These are phyloP conservation scores for Incumbomyces delicatus DNA, from an alignment of 2,329 filamentous ascomycete genomes.

Conservation along the genomic window DNA sequence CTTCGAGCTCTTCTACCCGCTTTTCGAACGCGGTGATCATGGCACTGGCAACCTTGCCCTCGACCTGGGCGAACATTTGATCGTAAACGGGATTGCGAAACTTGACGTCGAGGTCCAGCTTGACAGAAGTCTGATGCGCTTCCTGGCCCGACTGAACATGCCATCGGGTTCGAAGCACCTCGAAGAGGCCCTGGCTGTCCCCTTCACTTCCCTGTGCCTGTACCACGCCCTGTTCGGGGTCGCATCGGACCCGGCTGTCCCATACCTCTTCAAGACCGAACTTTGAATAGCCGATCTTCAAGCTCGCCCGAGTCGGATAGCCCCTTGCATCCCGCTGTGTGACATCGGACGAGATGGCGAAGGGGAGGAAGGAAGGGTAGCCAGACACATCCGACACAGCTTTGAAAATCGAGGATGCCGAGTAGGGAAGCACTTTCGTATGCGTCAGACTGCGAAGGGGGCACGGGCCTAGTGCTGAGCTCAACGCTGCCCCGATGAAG, in stretches of 20 bases:
- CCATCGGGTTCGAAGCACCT: slow-evolving; percentile 37
- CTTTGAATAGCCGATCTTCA: slow-evolving; percentile 76
- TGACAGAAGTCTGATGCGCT: slow-evolving; percentile 56
- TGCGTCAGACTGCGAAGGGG: slow-evolving; percentile 57
- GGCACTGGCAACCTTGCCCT: slow-evolving; percentile 69
- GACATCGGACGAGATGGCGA: slow-evolving; percentile 68
- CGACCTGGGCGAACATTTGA: slow-evolving; percentile 68
- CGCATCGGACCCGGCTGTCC: slow-evolving; percentile 67
- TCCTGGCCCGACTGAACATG: slow-evolving; percentile 31
- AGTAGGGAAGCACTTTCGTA: slow-evolving; percentile 66
- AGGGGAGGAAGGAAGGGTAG: slow-evolving; percentile 84
- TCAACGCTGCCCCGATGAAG: slow-evolving; percentile 19
- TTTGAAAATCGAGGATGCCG: slow-evolving; percentile 60
- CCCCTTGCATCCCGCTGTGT: slow-evolving; percentile 57
- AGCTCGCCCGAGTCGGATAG: slow-evolving; percentile 60
- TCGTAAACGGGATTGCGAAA: slow-evolving; percentile 86
- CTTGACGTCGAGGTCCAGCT: slow-evolving; percentile 66
- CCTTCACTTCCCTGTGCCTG: slow-evolving; percentile 57
- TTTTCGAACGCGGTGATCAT: slow-evolving; percentile 94
- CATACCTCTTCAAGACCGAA: slow-evolving; percentile 65
- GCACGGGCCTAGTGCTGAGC: slow-evolving; percentile 18
- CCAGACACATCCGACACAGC: slow-evolving; percentile 81
- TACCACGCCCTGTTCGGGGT: slow-evolving; percentile 55
- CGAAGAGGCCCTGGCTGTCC: slow-evolving; percentile 42
- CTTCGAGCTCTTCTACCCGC: slow-evolving; percentile 52